Conservation (phyloP, 139 green algal species). For the Coelastrella sp. region DNA sequence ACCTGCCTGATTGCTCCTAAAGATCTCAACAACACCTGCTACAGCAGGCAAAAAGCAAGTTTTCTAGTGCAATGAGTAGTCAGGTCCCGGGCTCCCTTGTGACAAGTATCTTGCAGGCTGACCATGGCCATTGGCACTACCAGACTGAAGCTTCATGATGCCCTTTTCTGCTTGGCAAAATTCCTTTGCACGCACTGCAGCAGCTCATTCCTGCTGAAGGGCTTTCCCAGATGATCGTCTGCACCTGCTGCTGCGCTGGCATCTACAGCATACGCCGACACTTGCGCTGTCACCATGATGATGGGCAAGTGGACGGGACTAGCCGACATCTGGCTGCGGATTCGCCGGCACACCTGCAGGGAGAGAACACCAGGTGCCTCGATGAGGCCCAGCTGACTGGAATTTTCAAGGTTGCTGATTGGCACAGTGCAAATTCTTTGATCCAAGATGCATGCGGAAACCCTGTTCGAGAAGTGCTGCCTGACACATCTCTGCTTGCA, state of each 20-base stretch:
- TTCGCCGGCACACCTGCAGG: slow-evolving; percentile 7
- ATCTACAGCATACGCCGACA: not conserved
- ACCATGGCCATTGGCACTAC: not conserved
- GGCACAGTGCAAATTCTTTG: no score
- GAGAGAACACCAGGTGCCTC: not conserved
- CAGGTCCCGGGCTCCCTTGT: no score
- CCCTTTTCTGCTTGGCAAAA: not conserved
- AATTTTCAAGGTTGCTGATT: not conserved
- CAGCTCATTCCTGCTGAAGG: slow-evolving; percentile 9
- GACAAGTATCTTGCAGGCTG: no score
- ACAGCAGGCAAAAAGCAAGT: no score
- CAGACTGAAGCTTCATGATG: not conserved
- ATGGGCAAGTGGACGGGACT: slow-evolving; percentile 23
- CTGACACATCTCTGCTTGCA: no score
- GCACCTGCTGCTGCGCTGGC: slow-evolving; percentile 9
- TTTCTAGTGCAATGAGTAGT: no score
- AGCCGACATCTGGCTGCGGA: not conserved
- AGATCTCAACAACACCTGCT: no score
- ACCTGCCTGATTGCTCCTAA: no score
- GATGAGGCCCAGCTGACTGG: not conserved
- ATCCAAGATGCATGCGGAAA: no score
- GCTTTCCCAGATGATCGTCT: slow-evolving; percentile 30
- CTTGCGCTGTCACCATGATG: slow-evolving; percentile 37
- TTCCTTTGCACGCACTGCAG: not conserved
- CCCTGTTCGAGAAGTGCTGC: no score